These are phyloP conservation scores for Chytriomyces hyalinus DNA, from an alignment of 192 early-diverging fungal species.

Conservation along the genomic window DNA sequence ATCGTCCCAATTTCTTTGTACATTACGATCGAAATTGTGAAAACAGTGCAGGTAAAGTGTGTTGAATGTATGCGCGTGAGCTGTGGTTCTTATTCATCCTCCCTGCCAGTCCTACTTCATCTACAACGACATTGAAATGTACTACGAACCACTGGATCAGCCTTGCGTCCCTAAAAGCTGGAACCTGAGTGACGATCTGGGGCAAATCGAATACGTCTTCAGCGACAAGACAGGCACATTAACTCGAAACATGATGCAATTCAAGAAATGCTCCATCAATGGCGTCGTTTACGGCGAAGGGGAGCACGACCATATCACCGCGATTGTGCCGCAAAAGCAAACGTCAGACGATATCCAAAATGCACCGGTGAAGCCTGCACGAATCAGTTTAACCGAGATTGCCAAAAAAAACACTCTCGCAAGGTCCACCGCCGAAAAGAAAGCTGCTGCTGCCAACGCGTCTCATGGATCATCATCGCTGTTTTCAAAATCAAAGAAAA, in stretches of 20 bases:
- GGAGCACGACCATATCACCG: background rate
- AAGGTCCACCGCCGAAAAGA: background rate
- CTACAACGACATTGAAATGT: conserved; percentile 88
- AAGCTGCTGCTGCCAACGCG: background rate
- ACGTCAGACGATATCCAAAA: background rate
- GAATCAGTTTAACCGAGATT: conserved; percentile 25
- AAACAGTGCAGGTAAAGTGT: conserved; percentile 71
- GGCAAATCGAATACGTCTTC: conserved; percentile 95
- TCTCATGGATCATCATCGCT: background rate
- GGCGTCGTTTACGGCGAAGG: conserved; percentile 78
- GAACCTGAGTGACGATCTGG: conserved; percentile 89
- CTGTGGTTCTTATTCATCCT: conserved; percentile 19
- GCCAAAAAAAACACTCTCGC: conserved; percentile 18
- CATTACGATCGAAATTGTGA: conserved; percentile 91
- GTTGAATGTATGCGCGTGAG: conserved; percentile 3
- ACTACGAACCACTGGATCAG: conserved; percentile 74
- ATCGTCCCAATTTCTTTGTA: conserved; percentile 96
- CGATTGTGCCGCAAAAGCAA: no score
- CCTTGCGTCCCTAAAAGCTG: conserved; percentile 86
- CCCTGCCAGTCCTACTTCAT: conserved; percentile 82
- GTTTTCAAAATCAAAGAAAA: background rate
- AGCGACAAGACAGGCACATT: conserved; percentile 96
- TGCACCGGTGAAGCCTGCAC: conserved; percentile 3
- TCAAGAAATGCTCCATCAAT: conserved; percentile 86
- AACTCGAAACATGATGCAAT: conserved; percentile 97